These are phyloP conservation scores for Pleurotus salmoneostramineus DNA, from an alignment of 768 basidiomycete genomes.

Conservation along the genomic window DNA sequence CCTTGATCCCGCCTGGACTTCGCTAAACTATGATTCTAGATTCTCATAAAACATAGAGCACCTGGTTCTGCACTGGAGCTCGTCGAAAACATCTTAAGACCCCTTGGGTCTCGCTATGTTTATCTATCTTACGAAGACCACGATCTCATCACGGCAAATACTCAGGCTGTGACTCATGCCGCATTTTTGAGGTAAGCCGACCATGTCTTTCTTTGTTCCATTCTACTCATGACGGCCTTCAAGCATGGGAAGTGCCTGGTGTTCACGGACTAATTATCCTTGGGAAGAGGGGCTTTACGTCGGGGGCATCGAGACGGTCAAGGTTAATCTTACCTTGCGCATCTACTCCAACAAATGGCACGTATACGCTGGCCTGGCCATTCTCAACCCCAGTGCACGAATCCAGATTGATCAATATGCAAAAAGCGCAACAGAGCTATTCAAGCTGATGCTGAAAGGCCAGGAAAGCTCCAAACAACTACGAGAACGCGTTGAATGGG, in stretches of 20 bases:
- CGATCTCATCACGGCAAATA: conserved; percentile 94
- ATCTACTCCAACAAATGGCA: conserved; percentile 99
- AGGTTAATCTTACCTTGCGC: conserved; percentile 93
- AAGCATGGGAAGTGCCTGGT: conserved; percentile 99
- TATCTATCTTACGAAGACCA: conserved; percentile 96
- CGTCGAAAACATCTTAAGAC: conserved; percentile 79
- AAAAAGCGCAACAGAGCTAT: conserved; percentile 79
- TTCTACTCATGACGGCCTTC: neutral
- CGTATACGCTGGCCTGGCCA: conserved; percentile 98
- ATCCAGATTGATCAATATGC: conserved; percentile 91
- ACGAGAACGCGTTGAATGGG: conserved; percentile 68
- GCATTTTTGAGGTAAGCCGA: conserved; percentile 86
- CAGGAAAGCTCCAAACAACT: conserved; percentile 42
- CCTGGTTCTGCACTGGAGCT: conserved; percentile 65
- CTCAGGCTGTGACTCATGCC: conserved; percentile 97
- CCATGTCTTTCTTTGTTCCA: neutral
- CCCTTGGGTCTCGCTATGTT: conserved; percentile 82
- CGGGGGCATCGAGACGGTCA: conserved; percentile 96
- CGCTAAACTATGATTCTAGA: conserved; percentile 38
- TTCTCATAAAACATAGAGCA: conserved; percentile 85
- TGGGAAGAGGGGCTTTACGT: conserved; percentile 97
- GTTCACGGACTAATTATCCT: conserved; percentile 70
- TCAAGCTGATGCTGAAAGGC: conserved; percentile 89
- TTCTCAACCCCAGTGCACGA: conserved; percentile 89
- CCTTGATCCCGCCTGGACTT: neutral